phyloP scores from a whole-genome alignment of 306 rosid species.

The Vigna angularis region DNA sequence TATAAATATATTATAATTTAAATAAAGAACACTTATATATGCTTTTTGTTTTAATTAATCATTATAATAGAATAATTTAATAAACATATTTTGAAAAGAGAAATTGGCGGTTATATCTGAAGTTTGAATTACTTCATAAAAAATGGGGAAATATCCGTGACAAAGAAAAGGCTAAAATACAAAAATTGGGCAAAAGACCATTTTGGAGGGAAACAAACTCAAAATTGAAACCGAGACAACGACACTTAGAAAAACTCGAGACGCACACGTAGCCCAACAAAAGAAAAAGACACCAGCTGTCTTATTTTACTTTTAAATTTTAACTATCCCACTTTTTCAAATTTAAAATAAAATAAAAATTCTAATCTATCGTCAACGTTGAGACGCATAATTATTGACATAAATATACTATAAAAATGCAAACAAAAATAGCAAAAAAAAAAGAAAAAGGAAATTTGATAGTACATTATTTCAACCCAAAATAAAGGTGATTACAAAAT shows the following conservation, averaged over 20 bases:
- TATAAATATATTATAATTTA: no score
- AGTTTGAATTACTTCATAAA: not conserved
- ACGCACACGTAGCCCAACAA: not conserved
- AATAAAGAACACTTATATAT: no score
- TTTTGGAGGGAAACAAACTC: constrained; percentile 34
- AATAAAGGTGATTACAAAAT: no score
- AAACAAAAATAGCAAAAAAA: no score
- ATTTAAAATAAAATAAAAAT: not conserved
- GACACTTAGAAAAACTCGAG: not conserved
- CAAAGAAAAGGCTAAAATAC: not conserved
- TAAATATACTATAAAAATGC: no score
- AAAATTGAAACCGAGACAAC: not conserved
- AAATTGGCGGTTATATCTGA: not conserved
- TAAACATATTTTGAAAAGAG: not conserved
- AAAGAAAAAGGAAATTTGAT: no score
- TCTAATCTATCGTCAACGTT: no score
- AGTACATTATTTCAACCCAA: no score
- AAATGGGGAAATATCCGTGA: not conserved
- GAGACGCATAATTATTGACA: no score
- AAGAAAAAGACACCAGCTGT: not conserved
- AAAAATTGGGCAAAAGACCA: no score
- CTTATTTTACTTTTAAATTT: not conserved
- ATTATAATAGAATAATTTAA: no score
- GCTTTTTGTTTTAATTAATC: no score
- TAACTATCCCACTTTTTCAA: not conserved